phyloP scores from a whole-genome alignment of 345 rosid genomes.

The Raphanus sativus region DNA sequence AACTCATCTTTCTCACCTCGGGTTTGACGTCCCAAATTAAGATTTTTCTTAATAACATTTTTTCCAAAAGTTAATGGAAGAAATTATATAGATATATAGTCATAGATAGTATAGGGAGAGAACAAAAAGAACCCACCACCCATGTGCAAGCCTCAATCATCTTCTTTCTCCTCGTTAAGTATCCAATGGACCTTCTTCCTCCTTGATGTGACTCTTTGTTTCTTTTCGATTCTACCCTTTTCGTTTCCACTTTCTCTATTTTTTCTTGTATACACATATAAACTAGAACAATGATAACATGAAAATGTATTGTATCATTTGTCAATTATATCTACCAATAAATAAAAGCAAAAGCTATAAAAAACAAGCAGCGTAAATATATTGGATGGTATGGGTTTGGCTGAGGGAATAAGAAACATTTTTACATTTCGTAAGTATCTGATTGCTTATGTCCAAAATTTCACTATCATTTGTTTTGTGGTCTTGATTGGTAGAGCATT shows the following conservation, averaged over 20 bases:
- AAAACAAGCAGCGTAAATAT: neutral
- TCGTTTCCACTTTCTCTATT: neutral
- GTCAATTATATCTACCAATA: neutral
- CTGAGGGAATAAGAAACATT: neutral
- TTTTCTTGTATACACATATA: neutral
- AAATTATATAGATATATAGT: neutral
- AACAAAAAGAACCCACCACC: constrained; percentile 36
- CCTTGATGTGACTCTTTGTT: constrained; percentile 20
- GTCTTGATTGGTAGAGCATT: too few relatives aligned
- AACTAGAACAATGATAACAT: neutral
- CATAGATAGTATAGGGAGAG: constrained; percentile 11
- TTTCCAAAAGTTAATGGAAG: neutral
- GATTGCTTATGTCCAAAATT: constrained; percentile 29
- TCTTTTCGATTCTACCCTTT: constrained; percentile 6
- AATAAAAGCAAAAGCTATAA: neutral
- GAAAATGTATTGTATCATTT: neutral
- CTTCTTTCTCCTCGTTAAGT: constrained; percentile 31
- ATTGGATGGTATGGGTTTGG: constrained; percentile 17
- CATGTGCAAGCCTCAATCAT: constrained; percentile 36
- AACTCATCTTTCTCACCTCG: too few relatives aligned
- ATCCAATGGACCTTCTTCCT: constrained; percentile 23
- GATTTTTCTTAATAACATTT: neutral
- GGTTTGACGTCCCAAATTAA: neutral
- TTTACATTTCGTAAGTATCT: constrained; percentile 3
- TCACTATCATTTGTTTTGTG: constrained; percentile 24